Base-by-base conservation (phyloP, 164 flowering plant genomes). In the Vitis rotundifolia region DNA sequence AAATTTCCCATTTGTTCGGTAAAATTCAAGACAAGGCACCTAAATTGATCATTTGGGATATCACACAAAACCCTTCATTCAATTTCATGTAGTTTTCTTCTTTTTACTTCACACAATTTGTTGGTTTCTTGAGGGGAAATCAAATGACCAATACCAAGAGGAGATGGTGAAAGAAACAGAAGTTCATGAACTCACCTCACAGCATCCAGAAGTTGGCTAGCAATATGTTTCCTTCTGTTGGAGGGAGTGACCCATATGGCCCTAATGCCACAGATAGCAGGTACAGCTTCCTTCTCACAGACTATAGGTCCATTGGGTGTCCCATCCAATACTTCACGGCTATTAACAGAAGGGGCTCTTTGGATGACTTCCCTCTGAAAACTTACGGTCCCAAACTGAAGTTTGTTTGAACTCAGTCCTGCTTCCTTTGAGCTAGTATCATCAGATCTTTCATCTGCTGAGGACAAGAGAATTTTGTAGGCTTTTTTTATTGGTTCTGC, bases 211-310 rank as follows among this genome's bases (percentile, higher is more conserved):
- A 92, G 83, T 31, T 71, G 79, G 52, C 83, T 91, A 54, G 91
- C 98, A 67, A 91, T 71, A 73, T 72, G 82, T 74, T 86, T 89
- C 75, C 91, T 85, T 83, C 98, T 84, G 74, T 81, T 85, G 7
- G 85, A 80, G 16, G 91, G 88, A 68, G 84, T 68, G 48, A 90
- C 96, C 93, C 92, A 90, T 64, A 93, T 87, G 66, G 91, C 97
- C 79, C 94, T 83, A 67, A 93, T 72, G 48, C 97, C 97, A 73
- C 91, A 87, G 3, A 73, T n/a, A 69, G 91, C 91, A 18, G 91
- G 80, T 13, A 81, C 78, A 55, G 87, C 79, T 78, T 84, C 87
- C 61, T 83, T 73, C 59, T 86, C 90, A 75, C 87, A 86, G 11
- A 80, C 18, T 31, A 86, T 68, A 15, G 86, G 80, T 69, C 91